These are phyloP conservation scores for Mycena metata DNA, from an alignment of 768 basidiomycete species.

Conservation along the genomic window DNA sequence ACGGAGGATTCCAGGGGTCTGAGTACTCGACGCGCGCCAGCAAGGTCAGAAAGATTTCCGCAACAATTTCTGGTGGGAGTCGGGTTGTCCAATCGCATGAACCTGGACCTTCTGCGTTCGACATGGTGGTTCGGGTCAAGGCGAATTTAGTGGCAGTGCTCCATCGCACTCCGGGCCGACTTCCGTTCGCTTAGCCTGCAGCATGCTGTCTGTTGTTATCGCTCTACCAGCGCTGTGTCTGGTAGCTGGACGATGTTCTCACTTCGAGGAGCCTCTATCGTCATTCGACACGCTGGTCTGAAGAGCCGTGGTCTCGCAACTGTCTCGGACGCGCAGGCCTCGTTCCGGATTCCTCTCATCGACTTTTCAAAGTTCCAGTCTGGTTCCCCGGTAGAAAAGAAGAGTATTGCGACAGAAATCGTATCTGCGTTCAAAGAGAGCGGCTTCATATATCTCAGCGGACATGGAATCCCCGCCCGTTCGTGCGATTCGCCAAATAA, in stretches of 20 bases:
- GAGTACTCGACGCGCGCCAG: no score
- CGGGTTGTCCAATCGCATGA: neutral
- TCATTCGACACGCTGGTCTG: constrained; percentile 35
- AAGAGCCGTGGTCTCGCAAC: constrained; percentile 47
- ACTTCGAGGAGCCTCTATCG: constrained; percentile 41
- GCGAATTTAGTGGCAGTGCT: no score
- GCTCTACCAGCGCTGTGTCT: no score
- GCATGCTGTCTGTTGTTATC: no score
- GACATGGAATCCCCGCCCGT: constrained; percentile 77
- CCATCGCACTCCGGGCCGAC: no score
- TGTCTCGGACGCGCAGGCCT: constrained; percentile 37
- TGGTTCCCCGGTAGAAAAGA: constrained; percentile 67
- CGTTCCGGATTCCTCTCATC: constrained; percentile 80
- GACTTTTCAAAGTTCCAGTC: constrained; percentile 79
- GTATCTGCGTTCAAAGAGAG: constrained; percentile 82
- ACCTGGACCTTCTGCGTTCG: no score
- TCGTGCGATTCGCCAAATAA: constrained; percentile 31
- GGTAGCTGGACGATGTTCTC: constrained; percentile 43
- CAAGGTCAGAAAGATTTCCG: neutral
- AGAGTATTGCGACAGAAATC: constrained; percentile 73
- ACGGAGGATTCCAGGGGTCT: neutral
- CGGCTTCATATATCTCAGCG: constrained; percentile 83
- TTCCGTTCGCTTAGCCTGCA: no score
- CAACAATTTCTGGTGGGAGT: neutral
- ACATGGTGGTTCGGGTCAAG: no score